A percentile compares a stretch with the other conserved stretches of the same genome.
Conservation (phyloP, 805 yeast species). For the Candida broadrunensis region DNA sequence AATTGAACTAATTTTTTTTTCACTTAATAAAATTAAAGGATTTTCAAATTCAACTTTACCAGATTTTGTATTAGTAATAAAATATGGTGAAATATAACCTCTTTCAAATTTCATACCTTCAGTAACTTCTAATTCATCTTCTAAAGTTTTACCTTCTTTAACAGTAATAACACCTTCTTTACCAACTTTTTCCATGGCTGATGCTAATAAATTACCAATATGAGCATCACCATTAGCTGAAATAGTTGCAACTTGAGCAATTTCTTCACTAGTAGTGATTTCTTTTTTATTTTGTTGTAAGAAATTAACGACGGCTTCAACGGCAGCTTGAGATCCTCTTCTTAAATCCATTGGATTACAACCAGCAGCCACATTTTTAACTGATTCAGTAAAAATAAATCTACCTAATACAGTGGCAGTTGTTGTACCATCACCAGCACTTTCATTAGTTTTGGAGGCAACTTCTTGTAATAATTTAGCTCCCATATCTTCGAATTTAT, state of each 20-base stretch:
- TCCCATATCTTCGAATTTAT: slow-evolving; percentile 95
- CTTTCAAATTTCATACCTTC: slow-evolving; percentile 99
- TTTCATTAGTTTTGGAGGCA: slow-evolving; percentile 94
- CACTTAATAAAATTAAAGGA: slow-evolving; percentile 80
- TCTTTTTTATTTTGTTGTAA: slow-evolving; percentile 85
- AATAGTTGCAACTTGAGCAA: slow-evolving; percentile 97
- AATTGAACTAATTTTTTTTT: slow-evolving; percentile 87
- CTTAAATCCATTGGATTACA: slow-evolving; percentile 98
- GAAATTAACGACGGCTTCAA: slow-evolving; percentile 84
- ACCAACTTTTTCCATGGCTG: slow-evolving; percentile 98
- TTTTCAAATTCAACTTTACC: slow-evolving; percentile 95
- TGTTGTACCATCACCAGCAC: slow-evolving; percentile 99
- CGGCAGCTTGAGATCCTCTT: slow-evolving; percentile 96
- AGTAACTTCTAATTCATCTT: slow-evolving; percentile 91
- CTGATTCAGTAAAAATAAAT: slow-evolving; percentile 91
- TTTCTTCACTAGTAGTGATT: slow-evolving; percentile 90
- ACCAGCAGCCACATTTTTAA: slow-evolving; percentile 97
- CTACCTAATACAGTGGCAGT: slow-evolving; percentile 96
- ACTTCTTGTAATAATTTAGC: slow-evolving; percentile 95
- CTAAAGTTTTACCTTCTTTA: slow-evolving; percentile 94
- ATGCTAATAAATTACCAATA: slow-evolving; percentile 86
- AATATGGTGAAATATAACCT: slow-evolving; percentile 95
- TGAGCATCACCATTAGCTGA: slow-evolving; percentile 95
- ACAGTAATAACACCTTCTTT: slow-evolving; percentile 98
- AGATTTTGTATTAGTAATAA: slow-evolving; percentile 86